Conservation (phyloP, 169 alveolate genomes). For the Nephromyces sp. region DNA sequence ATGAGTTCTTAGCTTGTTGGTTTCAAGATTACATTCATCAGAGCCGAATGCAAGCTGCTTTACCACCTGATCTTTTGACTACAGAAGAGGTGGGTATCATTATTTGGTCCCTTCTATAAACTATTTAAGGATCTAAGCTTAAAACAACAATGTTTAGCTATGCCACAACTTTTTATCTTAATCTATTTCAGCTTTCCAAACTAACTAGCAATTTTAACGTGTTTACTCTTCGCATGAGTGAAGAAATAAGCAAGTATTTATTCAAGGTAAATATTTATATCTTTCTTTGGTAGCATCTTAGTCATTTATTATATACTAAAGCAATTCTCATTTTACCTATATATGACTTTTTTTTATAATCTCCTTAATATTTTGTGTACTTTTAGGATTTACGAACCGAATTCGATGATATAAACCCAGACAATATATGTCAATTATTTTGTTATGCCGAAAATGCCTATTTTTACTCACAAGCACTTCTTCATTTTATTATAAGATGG, state of each 20-base stretch:
- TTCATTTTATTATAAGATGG: slow-evolving; percentile 71
- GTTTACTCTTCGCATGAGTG: slow-evolving; percentile 71
- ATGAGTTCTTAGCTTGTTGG: slow-evolving; percentile 32
- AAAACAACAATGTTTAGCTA: neutral
- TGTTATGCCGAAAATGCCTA: slow-evolving; percentile 76
- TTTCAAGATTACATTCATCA: slow-evolving; percentile 11
- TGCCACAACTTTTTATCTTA: neutral
- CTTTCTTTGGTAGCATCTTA: too few relatives aligned
- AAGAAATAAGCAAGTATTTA: slow-evolving; percentile 64
- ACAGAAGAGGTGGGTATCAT: neutral
- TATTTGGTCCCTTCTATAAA: too few relatives aligned
- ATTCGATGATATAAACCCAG: neutral
- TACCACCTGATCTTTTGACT: neutral
- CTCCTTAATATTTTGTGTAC: neutral
- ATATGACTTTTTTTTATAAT: too few relatives aligned
- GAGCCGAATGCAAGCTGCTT: neutral
- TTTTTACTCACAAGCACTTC: slow-evolving; percentile 73
- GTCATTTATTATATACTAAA: too few relatives aligned
- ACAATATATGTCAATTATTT: neutral
- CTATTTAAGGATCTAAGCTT: too few relatives aligned
- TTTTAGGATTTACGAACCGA: neutral
- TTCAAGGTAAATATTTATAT: too few relatives aligned
- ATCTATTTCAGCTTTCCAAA: slow-evolving; percentile 24
- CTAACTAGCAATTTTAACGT: slow-evolving; percentile 77
- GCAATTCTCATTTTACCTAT: too few relatives aligned